These are phyloP conservation scores for Sinapis alba DNA, from an alignment of 441 rosid species.

Conservation along the genomic window DNA sequence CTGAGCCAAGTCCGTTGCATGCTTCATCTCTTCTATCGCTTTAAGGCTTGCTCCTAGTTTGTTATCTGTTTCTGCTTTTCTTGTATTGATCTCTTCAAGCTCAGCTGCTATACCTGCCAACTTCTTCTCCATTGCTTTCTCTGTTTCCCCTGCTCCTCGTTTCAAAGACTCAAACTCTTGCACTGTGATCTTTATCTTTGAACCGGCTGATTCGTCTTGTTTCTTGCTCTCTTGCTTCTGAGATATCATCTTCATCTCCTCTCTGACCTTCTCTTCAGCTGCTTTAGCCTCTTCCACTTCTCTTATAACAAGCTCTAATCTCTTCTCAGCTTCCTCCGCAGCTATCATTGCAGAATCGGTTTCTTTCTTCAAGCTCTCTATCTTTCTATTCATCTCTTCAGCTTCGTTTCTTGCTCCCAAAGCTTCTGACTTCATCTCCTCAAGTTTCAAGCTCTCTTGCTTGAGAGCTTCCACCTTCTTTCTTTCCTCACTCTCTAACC, in stretches of 20 bases:
- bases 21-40: conserved; percentile 66
- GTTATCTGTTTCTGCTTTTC: conserved; percentile 45
- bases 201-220: conserved; percentile 26
- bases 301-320: conserved; percentile 44
- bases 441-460: conserved; percentile 40
- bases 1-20: conserved; percentile 70
- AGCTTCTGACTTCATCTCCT: conserved; percentile 49
- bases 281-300: conserved; percentile 61
- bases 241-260: conserved; percentile 54
- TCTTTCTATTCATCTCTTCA: conserved; percentile 47
- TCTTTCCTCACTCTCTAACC: conserved; percentile 20
- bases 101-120: conserved; percentile 50
- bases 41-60: conserved; percentile 52
- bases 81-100: conserved; percentile 50
- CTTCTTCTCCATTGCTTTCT: conserved; percentile 44
- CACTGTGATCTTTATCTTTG: conserved; percentile 51
- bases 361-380: conserved; percentile 48
- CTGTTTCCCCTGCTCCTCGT: conserved; percentile 55
- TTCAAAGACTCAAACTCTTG: conserved; percentile 60
- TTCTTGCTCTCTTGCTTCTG: conserved; percentile 36
- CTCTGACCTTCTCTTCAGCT: conserved; percentile 53
- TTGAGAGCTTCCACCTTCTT: conserved; percentile 30
- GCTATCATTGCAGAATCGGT: conserved; percentile 42
- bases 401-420: conserved; percentile 54
- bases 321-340: conserved; percentile 48